Evolutionary conservation across 2,329 filamentous ascomycete species (phyloP), one percentile per base, ranked within the genome.

Genomic region (Periconia sp.): DNA sequence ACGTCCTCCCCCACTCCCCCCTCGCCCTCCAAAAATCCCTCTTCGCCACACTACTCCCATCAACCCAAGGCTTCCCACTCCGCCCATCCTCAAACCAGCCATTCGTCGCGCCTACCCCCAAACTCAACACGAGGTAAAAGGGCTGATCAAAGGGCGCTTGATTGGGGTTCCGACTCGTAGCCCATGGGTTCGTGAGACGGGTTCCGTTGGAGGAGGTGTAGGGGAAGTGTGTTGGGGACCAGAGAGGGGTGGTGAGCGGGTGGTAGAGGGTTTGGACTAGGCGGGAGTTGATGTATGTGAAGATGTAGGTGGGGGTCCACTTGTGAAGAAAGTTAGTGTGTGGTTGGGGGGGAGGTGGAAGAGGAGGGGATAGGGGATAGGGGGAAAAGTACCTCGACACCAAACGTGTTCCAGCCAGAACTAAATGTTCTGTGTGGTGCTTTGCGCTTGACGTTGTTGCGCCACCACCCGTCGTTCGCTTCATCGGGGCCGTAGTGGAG

Each of bases 271-370:
- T 89, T 71, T 93, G 90, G 27, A 92, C 79, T 18, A 95, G 83
- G 13, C 89, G 86, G 44, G 84, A 88, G 79, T 94, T 88, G 77
- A 95, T 82, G 70, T 92, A 95, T 20, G 89, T 92, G 77, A 93
- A 95, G 55, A 94, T 78, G 72, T 95, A 94, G 73, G 92, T 93
- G 63, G 93, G 83, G 48, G 85, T 91, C 91, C 91, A 95, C 74
- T 72, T 33, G 35, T 18, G 35, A 31, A 33, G 27, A 35, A 27
- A 27, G n/a, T 33, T n/a, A 47, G 45, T 3, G 23, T 27, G 3
- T 5, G 23, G 5, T 27, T 27, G 8, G 23, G 23, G 23, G 8
- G 8, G 23, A 27, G 23, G 10, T 5, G 33, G 15, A 11, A 11
- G 10, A 37, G n/a, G 17, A 37, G 30, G n/a, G 41, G n/a, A n/a